Base-by-base conservation (phyloP, 768 basidiomycete species). In the Nidularia pulvinata region DNA sequence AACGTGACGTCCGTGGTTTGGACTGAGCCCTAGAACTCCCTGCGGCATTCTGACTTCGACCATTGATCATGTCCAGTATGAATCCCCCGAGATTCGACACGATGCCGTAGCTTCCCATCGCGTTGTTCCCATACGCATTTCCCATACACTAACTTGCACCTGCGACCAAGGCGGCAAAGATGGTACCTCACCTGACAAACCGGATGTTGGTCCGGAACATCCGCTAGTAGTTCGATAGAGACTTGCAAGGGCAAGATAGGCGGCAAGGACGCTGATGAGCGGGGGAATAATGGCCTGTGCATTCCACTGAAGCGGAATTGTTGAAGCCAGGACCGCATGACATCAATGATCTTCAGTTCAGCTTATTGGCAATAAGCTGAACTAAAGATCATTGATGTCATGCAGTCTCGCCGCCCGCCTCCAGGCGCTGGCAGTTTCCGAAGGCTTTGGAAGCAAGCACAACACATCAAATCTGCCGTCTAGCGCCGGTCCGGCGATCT, bases 201-300 rank as follows among this genome's bases (percentile, higher is more conserved):
- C 81, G 91, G 58, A 91, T 66, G 30, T 70, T 73, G 34, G 81
- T 82, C 55, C 88, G 80, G 57, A 92, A 69, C 60, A 88, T 75
- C 85, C 88, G 91, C 19, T 79, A 10, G 90, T 86, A 4, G 91
- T 92, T 55, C 89, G 86, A 70, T 91, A 91, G 50, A 91, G 68
- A 64, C 84, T 89, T 42, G 85, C 56, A n/a, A 93, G 74, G 3
- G 89, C 88, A 55, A 91, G 77, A 68, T 93, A 93, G 16, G 89
- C 85, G 4, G 80, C 77, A 49, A 92, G 67, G 33, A 93, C 67
- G 55, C 82, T 86, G 62, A 93, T 82, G 62, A 92, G 69, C 0
- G 91, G 91, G 6, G 91, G 89, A 16, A 93, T 62, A 46, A 91
- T 63, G 32, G 78, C 79, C 64, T 91, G 85, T 5, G 76, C 73